Base-by-base conservation (phyloP, 257 asterid species). In the Nicotiana undulata region DNA sequence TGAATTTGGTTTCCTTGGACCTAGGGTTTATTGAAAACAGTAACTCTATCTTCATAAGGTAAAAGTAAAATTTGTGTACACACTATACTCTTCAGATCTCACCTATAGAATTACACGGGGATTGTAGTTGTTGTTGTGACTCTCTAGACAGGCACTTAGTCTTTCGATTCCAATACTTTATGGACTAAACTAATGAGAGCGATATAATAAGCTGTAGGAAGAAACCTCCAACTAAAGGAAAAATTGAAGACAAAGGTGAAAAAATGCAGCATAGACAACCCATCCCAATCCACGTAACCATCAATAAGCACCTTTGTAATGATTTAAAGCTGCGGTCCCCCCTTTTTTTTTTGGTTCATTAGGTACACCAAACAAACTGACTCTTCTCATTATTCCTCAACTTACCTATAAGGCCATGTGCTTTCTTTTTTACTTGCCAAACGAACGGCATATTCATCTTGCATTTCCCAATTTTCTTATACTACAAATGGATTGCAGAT, bases 11-110 rank as follows among this genome's bases (percentile, higher is more conserved):
- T 40, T 37, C 8, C 11, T 40, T 40, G 11, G 8, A 3, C 2
- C 46, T 0, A 37, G 0, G 0, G 0, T 40, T 0, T 8, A 40
- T 7, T 2, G 0, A 2, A 8, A 40, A 40, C 2, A 40, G 3
- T 40, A 2, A 1, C 0, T 37, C 2, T 6, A 37, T 1, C 0
- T 37, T 37, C 0, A 6, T 0, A 37, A 37, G 0, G 2, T 37
- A 37, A 9, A 9, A 0, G 0, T 40, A 2, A 37, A 0, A 0
- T 37, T 0, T 6, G 3, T 2, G 46, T 40, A 40, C 0, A 37
- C 1, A 37, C 0, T 37, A 37, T 7, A 9, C 0, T 37, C 10
- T 1, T 0, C 0, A 37, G 0, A 37, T 6, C 46, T 7, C 0
- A 37, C 7, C 8, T 37, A 9, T 37, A 0, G 0, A 0, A 37